phyloP scores from a whole-genome alignment of 148 eudicot genomes.

The Drosera capensis region DNA sequence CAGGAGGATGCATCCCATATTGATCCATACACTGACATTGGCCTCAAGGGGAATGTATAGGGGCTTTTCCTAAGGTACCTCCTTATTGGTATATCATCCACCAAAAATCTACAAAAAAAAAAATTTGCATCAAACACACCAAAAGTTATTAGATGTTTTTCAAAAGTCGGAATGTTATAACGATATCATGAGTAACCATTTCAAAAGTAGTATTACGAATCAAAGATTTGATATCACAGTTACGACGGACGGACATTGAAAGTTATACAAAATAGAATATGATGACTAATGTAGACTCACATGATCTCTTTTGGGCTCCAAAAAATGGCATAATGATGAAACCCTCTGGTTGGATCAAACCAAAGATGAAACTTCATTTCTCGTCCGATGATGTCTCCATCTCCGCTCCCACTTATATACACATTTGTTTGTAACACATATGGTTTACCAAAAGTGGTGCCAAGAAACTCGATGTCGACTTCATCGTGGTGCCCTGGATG shows the following conservation, averaged over 20 bases:
- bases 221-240: no score
- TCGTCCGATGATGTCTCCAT: slow-evolving; percentile 78
- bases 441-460: slow-evolving; percentile 84
- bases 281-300: slow-evolving; percentile 21
- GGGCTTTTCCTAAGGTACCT: slow-evolving; percentile 70
- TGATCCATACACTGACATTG: slow-evolving; percentile 95
- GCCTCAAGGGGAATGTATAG: slow-evolving; percentile 65
- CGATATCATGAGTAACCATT: no score
- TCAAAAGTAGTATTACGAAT: no score
- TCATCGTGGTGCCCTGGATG: slow-evolving; percentile 92
- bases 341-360: slow-evolving; percentile 78
- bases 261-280: not conserved
- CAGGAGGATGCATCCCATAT: slow-evolving; percentile 99
- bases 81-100: slow-evolving; percentile 90
- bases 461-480: slow-evolving; percentile 87
- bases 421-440: slow-evolving; percentile 88
- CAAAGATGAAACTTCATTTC: slow-evolving; percentile 89
- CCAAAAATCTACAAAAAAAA: slow-evolving; percentile 56
- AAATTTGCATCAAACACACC: no score
- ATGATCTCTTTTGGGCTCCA: slow-evolving; percentile 79
- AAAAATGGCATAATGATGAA: slow-evolving; percentile 84
- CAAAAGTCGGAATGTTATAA: no score
- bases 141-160: not conserved
- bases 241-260: not conserved
- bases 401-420: slow-evolving; percentile 83